phyloP scores from a whole-genome alignment of 768 basidiomycete genomes.

The Imleria badia region DNA sequence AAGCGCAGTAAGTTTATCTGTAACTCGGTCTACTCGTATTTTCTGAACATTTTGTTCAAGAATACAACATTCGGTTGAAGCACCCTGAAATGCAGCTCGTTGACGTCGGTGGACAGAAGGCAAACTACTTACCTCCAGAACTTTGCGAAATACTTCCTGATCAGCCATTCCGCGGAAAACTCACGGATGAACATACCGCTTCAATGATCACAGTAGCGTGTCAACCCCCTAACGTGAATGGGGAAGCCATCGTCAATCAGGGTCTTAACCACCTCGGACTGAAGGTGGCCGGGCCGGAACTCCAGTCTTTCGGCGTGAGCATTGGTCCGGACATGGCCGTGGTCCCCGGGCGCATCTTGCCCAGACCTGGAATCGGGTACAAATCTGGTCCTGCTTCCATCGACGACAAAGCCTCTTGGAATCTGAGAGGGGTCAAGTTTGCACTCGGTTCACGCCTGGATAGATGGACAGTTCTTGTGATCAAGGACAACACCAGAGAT shows the following conservation, averaged over 20 bases:
- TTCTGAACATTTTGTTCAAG: conserved; percentile 26
- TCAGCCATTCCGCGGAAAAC: conserved; percentile 48
- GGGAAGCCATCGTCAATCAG: conserved; percentile 40
- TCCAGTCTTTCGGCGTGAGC: conserved; percentile 44
- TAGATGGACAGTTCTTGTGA: conserved; percentile 69
- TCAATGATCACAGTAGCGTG: conserved; percentile 51
- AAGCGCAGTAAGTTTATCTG: conserved; percentile 37
- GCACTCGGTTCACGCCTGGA: conserved; percentile 52
- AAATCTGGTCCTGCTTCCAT: conserved; percentile 30
- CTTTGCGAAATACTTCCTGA: conserved; percentile 47
- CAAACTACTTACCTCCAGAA: conserved; percentile 46
- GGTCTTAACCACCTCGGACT: conserved; percentile 48
- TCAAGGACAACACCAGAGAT: conserved; percentile 56
- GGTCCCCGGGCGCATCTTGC: conserved; percentile 53
- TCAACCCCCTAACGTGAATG: conserved; percentile 50
- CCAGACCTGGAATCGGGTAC: conserved; percentile 44
- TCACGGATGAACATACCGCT: conserved; percentile 53
- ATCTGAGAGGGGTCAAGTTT: conserved; percentile 58
- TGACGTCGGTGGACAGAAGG: conserved; percentile 47
- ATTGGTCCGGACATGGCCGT: conserved; percentile 52
- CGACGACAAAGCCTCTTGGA: conserved; percentile 53
- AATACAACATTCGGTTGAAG: conserved; percentile 41
- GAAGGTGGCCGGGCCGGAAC: conserved; percentile 30
- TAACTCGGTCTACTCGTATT: background rate
- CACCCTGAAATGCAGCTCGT: conserved; percentile 45